phyloP scores from a whole-genome alignment of 2,329 filamentous ascomycete genomes.

The Westerdykella aurantiaca region DNA sequence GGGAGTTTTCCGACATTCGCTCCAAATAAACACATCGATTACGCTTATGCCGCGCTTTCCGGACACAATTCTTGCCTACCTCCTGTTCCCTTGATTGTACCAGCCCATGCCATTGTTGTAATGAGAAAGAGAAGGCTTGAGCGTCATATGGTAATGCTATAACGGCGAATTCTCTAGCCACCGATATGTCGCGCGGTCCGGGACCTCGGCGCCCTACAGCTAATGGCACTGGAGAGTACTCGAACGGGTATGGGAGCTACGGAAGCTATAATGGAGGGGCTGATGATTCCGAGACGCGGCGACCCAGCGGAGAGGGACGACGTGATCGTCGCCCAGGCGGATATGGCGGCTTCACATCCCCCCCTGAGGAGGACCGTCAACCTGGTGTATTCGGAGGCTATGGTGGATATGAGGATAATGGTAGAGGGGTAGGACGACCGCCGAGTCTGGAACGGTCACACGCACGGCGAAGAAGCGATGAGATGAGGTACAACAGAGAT shows the following conservation, averaged over 20 bases:
- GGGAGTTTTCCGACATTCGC: too few relatives aligned
- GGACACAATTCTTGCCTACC: too few relatives aligned
- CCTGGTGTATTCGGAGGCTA: slow-evolving; percentile 6
- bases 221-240: slow-evolving; percentile 32
- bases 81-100: too few relatives aligned
- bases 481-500: slow-evolving; percentile 14
- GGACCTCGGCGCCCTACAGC: slow-evolving; percentile 27
- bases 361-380: slow-evolving; percentile 1
- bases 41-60: neutral
- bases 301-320: slow-evolving; percentile 24
- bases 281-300: slow-evolving; percentile 16
- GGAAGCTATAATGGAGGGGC: slow-evolving; percentile 23
- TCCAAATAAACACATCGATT: too few relatives aligned
- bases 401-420: slow-evolving; percentile 18
- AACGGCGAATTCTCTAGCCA: too few relatives aligned
- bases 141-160: too few relatives aligned
- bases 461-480: slow-evolving; percentile 39
- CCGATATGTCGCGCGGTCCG: slow-evolving; percentile 33
- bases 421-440: slow-evolving; percentile 30
- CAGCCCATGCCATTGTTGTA: too few relatives aligned
- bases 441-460: slow-evolving; percentile 41
- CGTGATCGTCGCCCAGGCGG: slow-evolving; percentile 35
- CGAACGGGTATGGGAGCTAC: slow-evolving; percentile 34
- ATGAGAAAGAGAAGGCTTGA: too few relatives aligned
- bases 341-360: slow-evolving; percentile 32